These are phyloP conservation scores for Macrophomina pseudophaseolina DNA, from an alignment of 2,329 filamentous ascomycete genomes.

Conservation along the genomic window DNA sequence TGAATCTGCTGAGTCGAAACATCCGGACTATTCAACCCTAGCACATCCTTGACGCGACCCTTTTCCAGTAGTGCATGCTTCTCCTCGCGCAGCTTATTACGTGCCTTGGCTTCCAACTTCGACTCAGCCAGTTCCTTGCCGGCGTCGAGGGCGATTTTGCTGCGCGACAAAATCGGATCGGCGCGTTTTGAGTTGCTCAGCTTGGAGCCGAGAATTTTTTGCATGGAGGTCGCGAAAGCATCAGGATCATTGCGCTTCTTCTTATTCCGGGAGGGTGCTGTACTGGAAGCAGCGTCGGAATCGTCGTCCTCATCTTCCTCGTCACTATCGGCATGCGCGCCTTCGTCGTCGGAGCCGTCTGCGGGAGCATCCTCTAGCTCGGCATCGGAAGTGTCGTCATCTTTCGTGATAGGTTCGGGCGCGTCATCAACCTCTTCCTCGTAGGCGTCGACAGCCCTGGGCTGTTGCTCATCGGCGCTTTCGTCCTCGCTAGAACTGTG, in stretches of 20 bases:
- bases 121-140: constrained; percentile 75
- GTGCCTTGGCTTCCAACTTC: constrained; percentile 81
- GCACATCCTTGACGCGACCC: constrained; percentile 84
- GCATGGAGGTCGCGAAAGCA: constrained; percentile 90
- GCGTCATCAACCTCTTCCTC: constrained; percentile 28
- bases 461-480: constrained; percentile 12
- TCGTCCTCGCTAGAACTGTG: constrained; percentile 67
- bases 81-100: constrained; percentile 77
- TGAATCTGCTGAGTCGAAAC: constrained; percentile 58
- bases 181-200: constrained; percentile 78
- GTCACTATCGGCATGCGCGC: constrained; percentile 40
- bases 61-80: constrained; percentile 81
- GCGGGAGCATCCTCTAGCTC: constrained; percentile 37
- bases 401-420: constrained; percentile 43
- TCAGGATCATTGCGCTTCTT: constrained; percentile 90
- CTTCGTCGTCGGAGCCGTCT: constrained; percentile 41
- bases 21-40: constrained; percentile 64
- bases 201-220: constrained; percentile 90
- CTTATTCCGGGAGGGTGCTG: constrained; percentile 50
- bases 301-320: constrained; percentile 36
- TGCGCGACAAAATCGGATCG: constrained; percentile 91
- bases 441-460: not conserved
- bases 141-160: constrained; percentile 72
- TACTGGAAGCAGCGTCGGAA: constrained; percentile 42
- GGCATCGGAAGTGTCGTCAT: constrained; percentile 37